These are phyloP conservation scores for Hyphopichia wangnamkhiaoensis DNA, from an alignment of 1,139 yeast genomes.

Conservation along the genomic window DNA sequence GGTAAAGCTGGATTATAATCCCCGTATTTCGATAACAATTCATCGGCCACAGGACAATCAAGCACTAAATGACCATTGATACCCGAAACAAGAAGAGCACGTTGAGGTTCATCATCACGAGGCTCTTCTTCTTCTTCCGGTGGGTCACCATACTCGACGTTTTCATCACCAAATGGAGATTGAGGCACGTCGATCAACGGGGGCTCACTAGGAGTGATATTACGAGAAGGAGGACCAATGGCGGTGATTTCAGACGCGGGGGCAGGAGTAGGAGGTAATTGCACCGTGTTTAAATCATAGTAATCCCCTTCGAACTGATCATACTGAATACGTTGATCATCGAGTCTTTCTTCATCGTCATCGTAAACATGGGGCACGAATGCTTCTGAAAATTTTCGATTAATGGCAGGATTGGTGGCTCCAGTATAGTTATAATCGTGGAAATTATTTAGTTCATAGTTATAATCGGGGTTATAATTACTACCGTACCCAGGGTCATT, in stretches of 20 bases:
- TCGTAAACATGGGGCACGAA: constrained; percentile 51
- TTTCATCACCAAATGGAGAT: constrained; percentile 36
- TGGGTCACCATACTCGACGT: constrained; percentile 23
- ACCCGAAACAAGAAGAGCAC: constrained; percentile 24
- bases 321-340: constrained; percentile 42
- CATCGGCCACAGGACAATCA: constrained; percentile 54
- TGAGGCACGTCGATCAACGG: constrained; percentile 11
- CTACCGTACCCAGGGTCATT: constrained; percentile 13
- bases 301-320: constrained; percentile 46
- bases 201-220: neutral
- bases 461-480: constrained; percentile 12
- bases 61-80: constrained; percentile 50
- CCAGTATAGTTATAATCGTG: constrained; percentile 20
- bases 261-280: constrained; percentile 23
- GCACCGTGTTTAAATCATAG: constrained; percentile 41
- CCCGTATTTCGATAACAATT: constrained; percentile 44
- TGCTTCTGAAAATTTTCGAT: constrained; percentile 27
- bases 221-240: constrained; percentile 1
- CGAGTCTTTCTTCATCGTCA: constrained; percentile 44
- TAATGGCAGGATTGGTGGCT: constrained; percentile 17
- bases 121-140: constrained; percentile 36
- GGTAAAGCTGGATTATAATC: constrained; percentile 34
- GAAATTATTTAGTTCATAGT: constrained; percentile 31
- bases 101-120: constrained; percentile 26
- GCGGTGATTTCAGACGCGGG: constrained; percentile 6